Evolutionary conservation across 2,329 filamentous ascomycete species (phyloP).

Genomic region (Pseudogymnoascus sp.): DNA sequence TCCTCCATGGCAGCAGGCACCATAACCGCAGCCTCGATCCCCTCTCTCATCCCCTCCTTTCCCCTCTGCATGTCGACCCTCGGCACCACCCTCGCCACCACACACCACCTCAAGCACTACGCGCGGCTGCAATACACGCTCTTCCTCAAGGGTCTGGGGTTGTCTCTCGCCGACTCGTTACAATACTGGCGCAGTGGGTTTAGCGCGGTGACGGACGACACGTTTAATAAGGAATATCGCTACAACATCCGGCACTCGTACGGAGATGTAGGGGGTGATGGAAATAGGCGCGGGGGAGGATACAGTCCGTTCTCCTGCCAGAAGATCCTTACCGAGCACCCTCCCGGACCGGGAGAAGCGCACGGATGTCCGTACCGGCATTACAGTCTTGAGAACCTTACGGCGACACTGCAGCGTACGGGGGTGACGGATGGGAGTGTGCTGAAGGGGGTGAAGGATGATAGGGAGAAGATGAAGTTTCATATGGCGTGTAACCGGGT

Average conservation of each 20-base stretch:
- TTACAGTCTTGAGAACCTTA: conserved; percentile 80
- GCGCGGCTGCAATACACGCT: conserved; percentile 90
- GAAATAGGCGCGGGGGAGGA: conserved; percentile 74
- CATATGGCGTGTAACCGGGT: conserved; percentile 96
- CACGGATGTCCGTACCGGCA: conserved; percentile 97
- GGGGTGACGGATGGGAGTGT: conserved; percentile 73
- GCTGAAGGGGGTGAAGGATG: conserved; percentile 73
- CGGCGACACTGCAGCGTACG: conserved; percentile 62
- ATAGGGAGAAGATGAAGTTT: conserved; percentile 79
- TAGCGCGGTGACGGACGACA: conserved; percentile 80
- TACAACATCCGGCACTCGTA: conserved; percentile 96
- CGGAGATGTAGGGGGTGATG: conserved; percentile 89
- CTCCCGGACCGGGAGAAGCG: conserved; percentile 75
- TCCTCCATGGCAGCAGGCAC: conserved; percentile 52
- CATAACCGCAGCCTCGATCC: conserved; percentile 71
- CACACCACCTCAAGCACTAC: conserved; percentile 86
- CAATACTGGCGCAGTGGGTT: conserved; percentile 86
- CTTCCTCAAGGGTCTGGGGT: conserved; percentile 91
- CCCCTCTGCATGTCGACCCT: conserved; percentile 91
- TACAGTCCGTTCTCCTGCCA: conserved; percentile 92
- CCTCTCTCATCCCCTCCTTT: conserved; percentile 71
- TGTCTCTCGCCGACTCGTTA: conserved; percentile 84
- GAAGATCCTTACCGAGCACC: conserved; percentile 84
- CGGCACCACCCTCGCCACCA: conserved; percentile 75
- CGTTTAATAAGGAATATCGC: conserved; percentile 93